Base-by-base conservation (phyloP, 2,329 filamentous ascomycete genomes). In the Neofusicoccum sp. region DNA sequence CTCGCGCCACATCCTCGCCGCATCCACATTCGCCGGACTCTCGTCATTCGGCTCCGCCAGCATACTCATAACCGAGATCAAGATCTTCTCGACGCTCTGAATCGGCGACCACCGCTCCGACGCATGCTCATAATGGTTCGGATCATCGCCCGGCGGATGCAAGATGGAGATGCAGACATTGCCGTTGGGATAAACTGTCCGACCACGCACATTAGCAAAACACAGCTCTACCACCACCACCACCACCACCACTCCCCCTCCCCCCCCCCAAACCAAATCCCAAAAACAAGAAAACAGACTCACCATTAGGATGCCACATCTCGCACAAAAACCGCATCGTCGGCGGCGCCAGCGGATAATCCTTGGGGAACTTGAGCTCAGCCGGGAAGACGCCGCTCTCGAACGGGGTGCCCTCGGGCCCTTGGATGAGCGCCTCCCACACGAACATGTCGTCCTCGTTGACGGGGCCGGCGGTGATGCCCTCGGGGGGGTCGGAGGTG, bases 361-460 rank as follows among this genome's bases (percentile, higher is more conserved):
- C 87, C 4, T 82, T 78, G 0, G 95, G 95, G 73, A 99, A 99
- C 60, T 82, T 83, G 64, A 99, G 84, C 64, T 87, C 82, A 33
- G 93, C 92, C 66, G 90, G 89, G 80, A 98, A 99, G 78, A 96
- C 93, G 68, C 91, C 95, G 73, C 93, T 93, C 96, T 75, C 93
- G 69, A 96, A 99, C 0, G 95, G 95, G 1, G 95, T 99, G 64
- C 89, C 95, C 71, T 96, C 93, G 11, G 95, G 95, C 0, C 95
- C 95, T 76, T 96, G 89, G 70, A 99, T 98, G 64, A 98, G 80
- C 7, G 93, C 95, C 79, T 99, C 95, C 95, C 95, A 99, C 71
- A 91, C 82, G 69, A 97, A 90, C 72, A 98, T 87, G 79, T 99
- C 92, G 75, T 98, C 95, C 80, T 99, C 95, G 65, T 85, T 89